Conservation (phyloP, 2,329 filamentous ascomycete species). For the Penicillium oxalicum region DNA sequence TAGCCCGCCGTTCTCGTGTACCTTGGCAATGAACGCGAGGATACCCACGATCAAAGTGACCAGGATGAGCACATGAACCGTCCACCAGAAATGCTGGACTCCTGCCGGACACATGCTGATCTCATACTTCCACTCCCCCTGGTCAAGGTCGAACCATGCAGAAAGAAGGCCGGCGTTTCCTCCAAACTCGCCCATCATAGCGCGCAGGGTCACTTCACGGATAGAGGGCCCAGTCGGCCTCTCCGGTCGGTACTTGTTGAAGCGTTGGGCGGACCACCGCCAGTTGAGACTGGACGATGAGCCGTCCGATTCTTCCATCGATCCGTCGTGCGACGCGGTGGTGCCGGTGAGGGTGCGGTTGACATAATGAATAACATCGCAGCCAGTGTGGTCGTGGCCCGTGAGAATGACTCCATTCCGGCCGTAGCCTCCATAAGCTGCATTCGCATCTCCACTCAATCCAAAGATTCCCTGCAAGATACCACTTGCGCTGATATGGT, state of each 20-base stretch:
- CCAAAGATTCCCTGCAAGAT: conserved; percentile 83
- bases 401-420: conserved; percentile 76
- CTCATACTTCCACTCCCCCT: conserved; percentile 69
- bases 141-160: conserved; percentile 73
- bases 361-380: conserved; percentile 79
- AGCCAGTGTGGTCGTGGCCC: conserved; percentile 92
- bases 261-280: conserved; percentile 35
- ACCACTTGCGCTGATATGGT: conserved; percentile 59
- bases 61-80: conserved; percentile 69
- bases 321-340: not conserved
- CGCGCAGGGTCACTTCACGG: conserved; percentile 85
- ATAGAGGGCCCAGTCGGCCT: conserved; percentile 42
- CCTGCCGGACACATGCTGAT: conserved; percentile 74
- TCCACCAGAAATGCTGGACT: conserved; percentile 91
- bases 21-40: conserved; percentile 11
- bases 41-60: conserved; percentile 36
- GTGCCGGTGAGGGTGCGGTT: conserved; percentile 44
- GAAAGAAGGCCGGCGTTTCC: conserved; percentile 86
- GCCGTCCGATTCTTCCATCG: conserved; percentile 7
- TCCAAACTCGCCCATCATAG: conserved; percentile 97
- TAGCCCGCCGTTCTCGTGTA: not conserved
- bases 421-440: conserved; percentile 57
- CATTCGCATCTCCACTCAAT: conserved; percentile 58
- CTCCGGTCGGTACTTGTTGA: conserved; percentile 8
- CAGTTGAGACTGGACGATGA: conserved; percentile 11